These are phyloP conservation scores for Mycena crocata DNA, from an alignment of 768 basidiomycete genomes.

Conservation along the genomic window DNA sequence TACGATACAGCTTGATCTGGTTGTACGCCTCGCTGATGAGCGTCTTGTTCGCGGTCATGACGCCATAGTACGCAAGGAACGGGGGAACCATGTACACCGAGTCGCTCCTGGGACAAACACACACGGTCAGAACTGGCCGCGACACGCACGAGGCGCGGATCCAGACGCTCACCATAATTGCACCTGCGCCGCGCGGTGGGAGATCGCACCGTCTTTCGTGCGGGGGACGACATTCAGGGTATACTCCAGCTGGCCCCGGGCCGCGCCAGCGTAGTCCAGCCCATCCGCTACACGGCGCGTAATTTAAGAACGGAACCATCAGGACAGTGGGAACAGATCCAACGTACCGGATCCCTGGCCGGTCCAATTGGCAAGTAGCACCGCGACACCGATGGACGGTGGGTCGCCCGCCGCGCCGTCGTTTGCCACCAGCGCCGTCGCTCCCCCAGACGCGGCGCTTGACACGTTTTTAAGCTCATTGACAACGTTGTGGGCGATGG, in stretches of 20 bases:
- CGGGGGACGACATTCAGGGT: slow-evolving; percentile 67
- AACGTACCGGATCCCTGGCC: slow-evolving; percentile 21
- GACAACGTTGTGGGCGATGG: slow-evolving; percentile 65
- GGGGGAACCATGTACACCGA: slow-evolving; percentile 90
- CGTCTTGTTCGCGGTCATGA: slow-evolving; percentile 64
- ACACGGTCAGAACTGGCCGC: background rate
- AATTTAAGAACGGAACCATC: background rate
- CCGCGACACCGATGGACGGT: slow-evolving; percentile 78
- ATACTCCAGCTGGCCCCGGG: slow-evolving; percentile 73
- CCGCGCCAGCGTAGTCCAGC: slow-evolving; percentile 72
- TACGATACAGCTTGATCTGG: slow-evolving; percentile 79
- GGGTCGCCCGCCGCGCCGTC: slow-evolving; percentile 82
- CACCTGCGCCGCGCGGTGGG: slow-evolving; percentile 75
- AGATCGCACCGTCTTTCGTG: slow-evolving; percentile 83
- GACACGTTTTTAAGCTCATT: slow-evolving; percentile 52
- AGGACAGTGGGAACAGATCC: background rate
- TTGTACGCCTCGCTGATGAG: slow-evolving; percentile 73
- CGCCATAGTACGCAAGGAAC: slow-evolving; percentile 88
- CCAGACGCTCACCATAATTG: slow-evolving; percentile 72
- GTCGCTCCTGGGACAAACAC: slow-evolving; percentile 78
- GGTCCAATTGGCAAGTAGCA: slow-evolving; percentile 69
- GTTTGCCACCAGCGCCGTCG: slow-evolving; percentile 66
- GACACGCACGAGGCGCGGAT: background rate
- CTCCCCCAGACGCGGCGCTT: slow-evolving; percentile 60
- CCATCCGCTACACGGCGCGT: slow-evolving; percentile 46